Evolutionary conservation across 257 asterid species (phyloP).

Genomic region (Gardenia jasminoides): DNA sequence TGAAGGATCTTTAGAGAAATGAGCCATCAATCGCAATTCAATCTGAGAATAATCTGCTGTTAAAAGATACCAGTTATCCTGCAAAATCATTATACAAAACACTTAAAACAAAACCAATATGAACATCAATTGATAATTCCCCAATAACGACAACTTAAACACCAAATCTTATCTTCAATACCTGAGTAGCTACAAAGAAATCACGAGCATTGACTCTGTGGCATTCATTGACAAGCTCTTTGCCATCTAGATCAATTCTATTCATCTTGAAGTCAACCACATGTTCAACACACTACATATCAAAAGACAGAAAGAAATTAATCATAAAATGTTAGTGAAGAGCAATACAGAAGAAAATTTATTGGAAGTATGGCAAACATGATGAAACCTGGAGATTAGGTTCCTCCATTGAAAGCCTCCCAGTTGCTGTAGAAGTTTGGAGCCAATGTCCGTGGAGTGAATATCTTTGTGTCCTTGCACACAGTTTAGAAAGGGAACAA

Average conservation of each 20-base stretch:
- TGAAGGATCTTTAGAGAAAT: constrained; percentile 79
- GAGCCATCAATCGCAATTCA: constrained; percentile 97
- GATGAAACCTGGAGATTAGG: constrained; percentile 90
- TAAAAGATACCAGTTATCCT: constrained; percentile 89
- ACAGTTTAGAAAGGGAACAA: constrained; percentile 85
- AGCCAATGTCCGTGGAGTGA: constrained; percentile 98
- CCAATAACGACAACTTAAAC: constrained; percentile 15
- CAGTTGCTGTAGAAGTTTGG: constrained; percentile 97
- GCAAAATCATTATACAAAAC: constrained; percentile 33
- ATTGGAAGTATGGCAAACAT: constrained; percentile 15
- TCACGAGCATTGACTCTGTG: constrained; percentile 84
- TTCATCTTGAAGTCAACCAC: constrained; percentile 72
- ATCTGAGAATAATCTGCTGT: constrained; percentile 97
- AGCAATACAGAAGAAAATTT: constrained; percentile 10
- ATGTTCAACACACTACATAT: constrained; percentile 81
- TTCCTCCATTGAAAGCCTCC: constrained; percentile 95
- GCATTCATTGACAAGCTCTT: constrained; percentile 34
- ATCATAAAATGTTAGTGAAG: not conserved
- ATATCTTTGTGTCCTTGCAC: constrained; percentile 73
- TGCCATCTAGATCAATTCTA: constrained; percentile 32
- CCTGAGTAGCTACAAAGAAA: constrained; percentile 87
- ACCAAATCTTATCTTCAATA: constrained; percentile 30
- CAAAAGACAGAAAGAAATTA: not conserved
- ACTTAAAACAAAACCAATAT: constrained; percentile 3
- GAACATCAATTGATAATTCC: not conserved